phyloP scores from a whole-genome alignment of 2,329 filamentous ascomycete species.

The Diplodia mutila region DNA sequence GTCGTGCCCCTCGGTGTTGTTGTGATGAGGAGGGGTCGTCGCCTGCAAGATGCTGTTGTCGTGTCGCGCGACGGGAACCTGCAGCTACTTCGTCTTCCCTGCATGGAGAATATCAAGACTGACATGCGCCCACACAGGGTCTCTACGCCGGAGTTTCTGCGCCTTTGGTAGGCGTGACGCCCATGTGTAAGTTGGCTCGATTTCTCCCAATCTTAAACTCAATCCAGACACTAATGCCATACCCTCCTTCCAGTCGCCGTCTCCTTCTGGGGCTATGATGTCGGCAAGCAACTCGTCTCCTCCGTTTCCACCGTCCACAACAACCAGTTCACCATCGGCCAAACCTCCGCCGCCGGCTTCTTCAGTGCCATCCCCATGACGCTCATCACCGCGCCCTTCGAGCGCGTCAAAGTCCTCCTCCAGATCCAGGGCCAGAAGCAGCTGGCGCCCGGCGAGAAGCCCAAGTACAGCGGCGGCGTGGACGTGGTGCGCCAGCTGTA shows the following conservation, averaged over 20 bases:
- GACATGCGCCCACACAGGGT: constrained; percentile 56
- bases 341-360: constrained; percentile 90
- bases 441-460: constrained; percentile 86
- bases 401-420: constrained; percentile 97
- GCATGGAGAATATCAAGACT: not conserved
- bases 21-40: not conserved
- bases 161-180: constrained; percentile 91
- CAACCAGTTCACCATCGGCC: constrained; percentile 76
- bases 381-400: constrained; percentile 96
- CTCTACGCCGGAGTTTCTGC: constrained; percentile 97
- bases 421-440: constrained; percentile 94
- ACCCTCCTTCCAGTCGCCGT: constrained; percentile 58
- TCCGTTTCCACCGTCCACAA: constrained; percentile 67
- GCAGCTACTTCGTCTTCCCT: not conserved
- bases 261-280: constrained; percentile 84
- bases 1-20: not conserved
- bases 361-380: constrained; percentile 97
- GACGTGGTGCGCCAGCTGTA: constrained; percentile 96
- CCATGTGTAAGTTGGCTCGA: constrained; percentile 79
- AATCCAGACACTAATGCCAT: constrained; percentile 29
- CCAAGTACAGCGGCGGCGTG: constrained; percentile 81
- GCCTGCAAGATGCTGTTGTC: not conserved
- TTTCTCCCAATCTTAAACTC: too few relatives aligned
- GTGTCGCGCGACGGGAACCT: constrained; percentile 10
- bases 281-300: constrained; percentile 87